Base-by-base conservation (phyloP, 495 filamentous ascomycete genomes). In the Delitschia confertaspora region DNA sequence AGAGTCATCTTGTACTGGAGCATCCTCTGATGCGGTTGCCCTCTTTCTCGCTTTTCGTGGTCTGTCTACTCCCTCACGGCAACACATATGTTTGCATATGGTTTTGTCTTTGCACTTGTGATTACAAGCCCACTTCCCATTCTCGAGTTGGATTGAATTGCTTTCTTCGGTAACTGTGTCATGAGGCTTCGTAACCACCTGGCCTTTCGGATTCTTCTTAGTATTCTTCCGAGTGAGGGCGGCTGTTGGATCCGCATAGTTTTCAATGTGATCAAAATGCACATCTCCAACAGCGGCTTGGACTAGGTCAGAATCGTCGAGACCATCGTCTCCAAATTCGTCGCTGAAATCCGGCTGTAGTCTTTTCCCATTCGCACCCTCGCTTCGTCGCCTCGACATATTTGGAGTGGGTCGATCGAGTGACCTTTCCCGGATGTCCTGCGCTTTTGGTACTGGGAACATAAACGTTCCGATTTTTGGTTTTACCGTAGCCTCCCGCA, bases 111-210 rank as follows among this genome's bases (percentile, higher is more conserved):
- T 85, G 58, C 86, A 98, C 25, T 62, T 68, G 54, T 98, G 89
- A 44, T 88, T 87, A 64, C 89, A 96, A 31, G 72, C 72, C 80
- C 83, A 95, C 54, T 77, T 91, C 0, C 88, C 91, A 61, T 88
- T 95, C 0, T 73, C 65, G 42, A 93, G 73, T 48, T 69, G 74
- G 8, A 66, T 51, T 1, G 78, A 71, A 26, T 70, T 69, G 14
- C 60, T 55, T 11, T 64, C 48, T 6, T 55, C 56, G 2, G 45
- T 35, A 5, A 37, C 45, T 16, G 29, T 3, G 21, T 1, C 8
- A 21, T 1, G 3, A n/a, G 31, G 53, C 42, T 33, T 53, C 23
- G 10, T 35, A 27, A 51, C 27, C 32, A 30, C 16, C 47, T 39
- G 26, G 16, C 38, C 35, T 42, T 35, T 53, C 46, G 14, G 45